Conservation (phyloP, 164 flowering plant genomes). For the Nelumbo lutea region DNA sequence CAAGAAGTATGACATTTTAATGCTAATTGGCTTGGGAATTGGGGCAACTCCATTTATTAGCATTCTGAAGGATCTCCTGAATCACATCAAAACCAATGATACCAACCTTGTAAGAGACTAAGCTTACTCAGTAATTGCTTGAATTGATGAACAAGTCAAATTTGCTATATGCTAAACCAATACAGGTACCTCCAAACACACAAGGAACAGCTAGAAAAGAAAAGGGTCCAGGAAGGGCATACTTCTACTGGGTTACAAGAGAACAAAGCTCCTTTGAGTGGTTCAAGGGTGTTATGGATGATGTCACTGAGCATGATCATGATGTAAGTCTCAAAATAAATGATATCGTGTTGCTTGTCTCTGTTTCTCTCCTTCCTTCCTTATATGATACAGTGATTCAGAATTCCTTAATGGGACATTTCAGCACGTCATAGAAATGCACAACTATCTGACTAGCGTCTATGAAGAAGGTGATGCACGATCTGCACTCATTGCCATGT, state of each 20-base stretch:
- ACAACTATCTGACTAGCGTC: slow-evolving; percentile 88
- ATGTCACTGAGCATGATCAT: slow-evolving; percentile 64
- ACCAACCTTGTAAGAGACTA: slow-evolving; percentile 19
- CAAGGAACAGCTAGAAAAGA: neutral
- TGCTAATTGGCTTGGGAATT: slow-evolving; percentile 90
- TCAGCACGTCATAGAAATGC: slow-evolving; percentile 88
- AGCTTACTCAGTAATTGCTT: neutral
- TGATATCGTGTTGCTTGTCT: neutral
- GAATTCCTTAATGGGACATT: slow-evolving; percentile 5
- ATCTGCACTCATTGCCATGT: slow-evolving; percentile 90
- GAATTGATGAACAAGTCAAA: neutral
- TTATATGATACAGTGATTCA: neutral
- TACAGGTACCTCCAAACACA: slow-evolving; percentile 26
- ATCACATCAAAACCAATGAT: slow-evolving; percentile 33
- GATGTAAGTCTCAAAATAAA: slow-evolving; percentile 33
- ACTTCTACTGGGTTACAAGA: slow-evolving; percentile 94
- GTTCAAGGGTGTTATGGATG: slow-evolving; percentile 99
- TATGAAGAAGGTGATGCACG: slow-evolving; percentile 97
- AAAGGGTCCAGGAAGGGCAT: slow-evolving; percentile 70
- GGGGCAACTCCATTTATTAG: slow-evolving; percentile 98
- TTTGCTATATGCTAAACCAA: slow-evolving; percentile 8
- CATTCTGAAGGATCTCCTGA: slow-evolving; percentile 79
- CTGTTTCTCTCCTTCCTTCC: neutral
- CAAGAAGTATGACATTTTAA: slow-evolving; percentile 71
- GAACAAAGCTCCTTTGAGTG: slow-evolving; percentile 95